Base-by-base conservation (phyloP, 1,284 basidiomycete genomes). In the Marasmius oreades region DNA sequence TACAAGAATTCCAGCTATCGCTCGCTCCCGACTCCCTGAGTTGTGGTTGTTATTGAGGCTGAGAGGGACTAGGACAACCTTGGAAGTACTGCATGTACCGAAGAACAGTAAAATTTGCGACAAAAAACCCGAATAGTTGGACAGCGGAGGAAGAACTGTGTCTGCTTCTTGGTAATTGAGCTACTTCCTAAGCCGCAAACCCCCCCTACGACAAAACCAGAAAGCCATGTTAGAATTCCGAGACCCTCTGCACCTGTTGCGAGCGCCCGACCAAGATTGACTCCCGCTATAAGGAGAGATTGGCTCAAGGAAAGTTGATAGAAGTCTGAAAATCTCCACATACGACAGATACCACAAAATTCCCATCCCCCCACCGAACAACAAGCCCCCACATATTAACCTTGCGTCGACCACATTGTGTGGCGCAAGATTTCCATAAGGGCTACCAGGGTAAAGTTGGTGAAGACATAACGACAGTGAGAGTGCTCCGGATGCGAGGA, bases 311-410 rank as follows among this genome's bases (percentile, higher is more conserved):
- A 55, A 28, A 53, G 31, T 51, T 56, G 23, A 22, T 24, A 39
- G 46, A 48, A 42, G 20, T 54, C 22, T 24, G 50, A 45, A 37
- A 48, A 54, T 46, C 28, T 31, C 33, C n/a, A 72, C 81, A 62
- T 67, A 84, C 82, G 86, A 65, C 87, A 90, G 37, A 88, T 72
- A 22, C 86, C 86, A 44, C 74, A 71, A 39, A 84, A 63, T 1
- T 83, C 87, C 87, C 87, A 90, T 1, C 87, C 86, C n/a, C 16
- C 82, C 61, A 43, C 87, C 86, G 66, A 90, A 90, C 26, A 84
- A 61, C 16, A 75, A 74, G 1, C 83, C 74, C 16, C 87, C 87
- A 34, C 66, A 50, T 12, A 89, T 44, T 26, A 90, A 73, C 53
- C 68, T 75, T 51, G 62, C 59, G 63, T 71, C 59, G 16, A 67